Conservation (phyloP, 2,329 filamentous ascomycete species). For the Zymoseptoria passerinii region DNA sequence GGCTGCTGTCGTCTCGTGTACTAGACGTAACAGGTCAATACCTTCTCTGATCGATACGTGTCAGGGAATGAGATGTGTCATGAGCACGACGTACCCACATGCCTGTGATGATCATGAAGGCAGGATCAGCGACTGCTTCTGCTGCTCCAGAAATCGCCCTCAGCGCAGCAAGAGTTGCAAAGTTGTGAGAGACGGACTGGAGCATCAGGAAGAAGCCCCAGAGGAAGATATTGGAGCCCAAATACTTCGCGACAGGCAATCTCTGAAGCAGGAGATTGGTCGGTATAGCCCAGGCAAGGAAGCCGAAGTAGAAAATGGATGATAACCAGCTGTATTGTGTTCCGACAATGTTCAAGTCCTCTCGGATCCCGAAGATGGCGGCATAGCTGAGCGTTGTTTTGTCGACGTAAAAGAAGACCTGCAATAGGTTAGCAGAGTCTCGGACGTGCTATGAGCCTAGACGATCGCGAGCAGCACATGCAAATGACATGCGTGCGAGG, state of each 20-base stretch:
- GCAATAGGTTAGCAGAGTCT: background rate
- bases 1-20: conserved; percentile 57
- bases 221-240: conserved; percentile 51
- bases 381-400: conserved; percentile 55
- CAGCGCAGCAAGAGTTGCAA: conserved; percentile 47
- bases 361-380: conserved; percentile 55
- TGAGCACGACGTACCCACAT: conserved; percentile 43
- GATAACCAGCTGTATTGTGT: conserved; percentile 51
- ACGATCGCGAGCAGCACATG: background rate
- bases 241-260: conserved; percentile 43
- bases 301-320: conserved; percentile 46
- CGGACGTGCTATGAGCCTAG: background rate
- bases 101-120: conserved; percentile 55
- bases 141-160: conserved; percentile 50
- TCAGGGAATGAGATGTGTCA: background rate
- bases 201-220: conserved; percentile 41
- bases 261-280: conserved; percentile 47
- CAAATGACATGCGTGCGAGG: background rate
- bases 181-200: conserved; percentile 35
- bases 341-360: conserved; percentile 50
- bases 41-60: background rate
- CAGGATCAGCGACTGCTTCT: conserved; percentile 51
- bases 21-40: no score
- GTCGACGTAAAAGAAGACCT: conserved; percentile 30
- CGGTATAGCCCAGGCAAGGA: conserved; percentile 46